Percentiles rank a stretch among this genome's conserved stretches.
Evolutionary conservation across 2,329 filamentous ascomycete species (phyloP).

Genomic region (Fusarium poae): DNA sequence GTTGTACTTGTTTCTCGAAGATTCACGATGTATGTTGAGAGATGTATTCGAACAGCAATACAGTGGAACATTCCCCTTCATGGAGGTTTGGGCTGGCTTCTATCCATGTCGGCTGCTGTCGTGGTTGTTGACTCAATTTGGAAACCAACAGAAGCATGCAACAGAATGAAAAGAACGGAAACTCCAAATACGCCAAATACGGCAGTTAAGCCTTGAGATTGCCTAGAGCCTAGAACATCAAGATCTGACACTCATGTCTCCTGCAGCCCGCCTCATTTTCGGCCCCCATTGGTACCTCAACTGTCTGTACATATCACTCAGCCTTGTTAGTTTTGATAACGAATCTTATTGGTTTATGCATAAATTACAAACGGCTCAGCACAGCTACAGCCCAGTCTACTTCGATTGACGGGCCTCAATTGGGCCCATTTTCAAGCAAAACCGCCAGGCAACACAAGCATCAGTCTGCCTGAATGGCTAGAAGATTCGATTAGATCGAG

Average conservation of each 20-base stretch:
- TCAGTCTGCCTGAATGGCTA: conserved; percentile 31
- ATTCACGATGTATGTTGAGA: conserved; percentile 10
- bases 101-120: not conserved
- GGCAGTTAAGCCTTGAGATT: not conserved
- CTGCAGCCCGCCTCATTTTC: conserved; percentile 20
- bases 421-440: not conserved
- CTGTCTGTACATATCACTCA: conserved; percentile 10
- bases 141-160: not conserved
- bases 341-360: conserved; percentile 13
- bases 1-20: conserved; percentile 7
- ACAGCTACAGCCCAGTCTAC: conserved; percentile 5
- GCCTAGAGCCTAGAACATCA: not conserved
- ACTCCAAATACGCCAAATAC: not conserved
- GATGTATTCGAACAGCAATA: not conserved
- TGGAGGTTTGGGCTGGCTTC: not conserved
- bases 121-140: not conserved
- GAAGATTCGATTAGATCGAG: conserved; percentile 44
- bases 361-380: conserved; percentile 8
- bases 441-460: conserved; percentile 10
- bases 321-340: conserved; percentile 28
- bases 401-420: conserved; percentile 28
- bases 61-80: not conserved
- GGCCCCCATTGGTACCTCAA: not conserved
- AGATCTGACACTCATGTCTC: not conserved
- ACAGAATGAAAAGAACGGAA: not conserved